Conservation (phyloP, 768 basidiomycete species). For the Suillus subalutaceus region DNA sequence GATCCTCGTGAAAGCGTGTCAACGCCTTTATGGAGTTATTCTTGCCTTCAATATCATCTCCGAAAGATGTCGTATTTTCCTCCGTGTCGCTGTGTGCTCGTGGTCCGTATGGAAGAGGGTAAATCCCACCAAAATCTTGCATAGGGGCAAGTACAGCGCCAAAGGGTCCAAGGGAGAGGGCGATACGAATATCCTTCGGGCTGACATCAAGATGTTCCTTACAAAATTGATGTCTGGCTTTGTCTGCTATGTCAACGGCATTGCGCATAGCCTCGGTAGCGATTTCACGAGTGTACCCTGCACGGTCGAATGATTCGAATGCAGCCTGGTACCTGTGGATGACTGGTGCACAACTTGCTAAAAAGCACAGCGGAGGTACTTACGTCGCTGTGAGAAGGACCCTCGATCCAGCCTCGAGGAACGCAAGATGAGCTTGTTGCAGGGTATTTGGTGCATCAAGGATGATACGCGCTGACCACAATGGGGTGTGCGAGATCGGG, state of each 20-base stretch:
- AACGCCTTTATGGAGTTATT: constrained; percentile 52
- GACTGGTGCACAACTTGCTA: background rate
- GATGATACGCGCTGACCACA: constrained; percentile 76
- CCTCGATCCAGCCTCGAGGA: constrained; percentile 65
- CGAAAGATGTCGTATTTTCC: constrained; percentile 48
- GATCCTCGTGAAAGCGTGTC: constrained; percentile 61
- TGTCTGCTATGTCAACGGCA: constrained; percentile 52
- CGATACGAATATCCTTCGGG: constrained; percentile 46
- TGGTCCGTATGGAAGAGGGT: constrained; percentile 78
- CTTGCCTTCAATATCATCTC: constrained; percentile 34
- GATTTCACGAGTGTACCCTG: constrained; percentile 48
- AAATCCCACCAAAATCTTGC: constrained; percentile 75
- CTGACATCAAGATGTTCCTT: constrained; percentile 22
- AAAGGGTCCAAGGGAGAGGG: constrained; percentile 74
- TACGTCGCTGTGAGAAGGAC: constrained; percentile 75
- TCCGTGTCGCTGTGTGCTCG: constrained; percentile 38
- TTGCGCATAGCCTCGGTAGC: constrained; percentile 54
- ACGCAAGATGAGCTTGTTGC: constrained; percentile 60
- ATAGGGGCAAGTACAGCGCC: constrained; percentile 67
- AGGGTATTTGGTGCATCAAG: constrained; percentile 55
- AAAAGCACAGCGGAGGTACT: constrained; percentile 7
- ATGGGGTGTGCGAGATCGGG: constrained; percentile 52
- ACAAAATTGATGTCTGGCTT: constrained; percentile 45
- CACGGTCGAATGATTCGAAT: constrained; percentile 51
- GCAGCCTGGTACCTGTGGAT: constrained; percentile 66